Evolutionary conservation across 2,329 filamentous ascomycete genomes (phyloP).

Genomic region (Hymenoscyphus repandus): DNA sequence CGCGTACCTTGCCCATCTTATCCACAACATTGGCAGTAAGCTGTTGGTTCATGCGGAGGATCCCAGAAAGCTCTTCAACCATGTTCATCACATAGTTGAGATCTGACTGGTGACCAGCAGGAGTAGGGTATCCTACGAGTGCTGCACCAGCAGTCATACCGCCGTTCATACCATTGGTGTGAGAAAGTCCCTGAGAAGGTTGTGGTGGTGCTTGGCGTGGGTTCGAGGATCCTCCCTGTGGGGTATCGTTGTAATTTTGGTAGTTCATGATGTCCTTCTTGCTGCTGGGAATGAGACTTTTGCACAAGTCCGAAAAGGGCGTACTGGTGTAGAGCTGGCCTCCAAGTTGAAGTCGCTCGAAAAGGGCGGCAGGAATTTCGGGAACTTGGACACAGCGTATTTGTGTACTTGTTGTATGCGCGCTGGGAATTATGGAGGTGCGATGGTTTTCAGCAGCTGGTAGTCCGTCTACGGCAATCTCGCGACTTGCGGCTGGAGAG

Average conservation of each 20-base stretch:
- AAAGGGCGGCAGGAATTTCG: not conserved
- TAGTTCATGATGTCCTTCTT: conserved; percentile 4
- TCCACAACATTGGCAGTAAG: conserved; percentile 59
- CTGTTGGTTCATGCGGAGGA: conserved; percentile 40
- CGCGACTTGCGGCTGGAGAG: not conserved
- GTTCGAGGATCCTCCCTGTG: conserved; percentile 17
- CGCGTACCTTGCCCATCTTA: conserved; percentile 57
- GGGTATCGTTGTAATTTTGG: conserved; percentile 14
- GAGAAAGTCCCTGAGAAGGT: conserved; percentile 26
- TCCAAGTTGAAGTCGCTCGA: not conserved
- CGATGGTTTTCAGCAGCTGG: not conserved
- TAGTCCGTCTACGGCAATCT: not conserved
- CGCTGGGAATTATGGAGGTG: not conserved
- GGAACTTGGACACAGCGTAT: not conserved
- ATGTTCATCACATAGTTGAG: conserved; percentile 64
- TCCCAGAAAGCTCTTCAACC: conserved; percentile 56
- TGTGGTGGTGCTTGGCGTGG: conserved; percentile 30
- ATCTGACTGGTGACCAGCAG: conserved; percentile 64
- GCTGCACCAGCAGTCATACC: conserved; percentile 18
- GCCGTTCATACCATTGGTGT: conserved; percentile 31
- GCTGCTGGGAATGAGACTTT: not conserved
- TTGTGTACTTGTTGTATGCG: not conserved
- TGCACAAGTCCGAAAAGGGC: not conserved
- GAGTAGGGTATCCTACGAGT: conserved; percentile 42
- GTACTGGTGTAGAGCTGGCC: not conserved